Evolutionary conservation across 2,329 filamentous ascomycete genomes (phyloP), one percentile per base, ranked within the genome.

Genomic region (Tympanopsis confertula): DNA sequence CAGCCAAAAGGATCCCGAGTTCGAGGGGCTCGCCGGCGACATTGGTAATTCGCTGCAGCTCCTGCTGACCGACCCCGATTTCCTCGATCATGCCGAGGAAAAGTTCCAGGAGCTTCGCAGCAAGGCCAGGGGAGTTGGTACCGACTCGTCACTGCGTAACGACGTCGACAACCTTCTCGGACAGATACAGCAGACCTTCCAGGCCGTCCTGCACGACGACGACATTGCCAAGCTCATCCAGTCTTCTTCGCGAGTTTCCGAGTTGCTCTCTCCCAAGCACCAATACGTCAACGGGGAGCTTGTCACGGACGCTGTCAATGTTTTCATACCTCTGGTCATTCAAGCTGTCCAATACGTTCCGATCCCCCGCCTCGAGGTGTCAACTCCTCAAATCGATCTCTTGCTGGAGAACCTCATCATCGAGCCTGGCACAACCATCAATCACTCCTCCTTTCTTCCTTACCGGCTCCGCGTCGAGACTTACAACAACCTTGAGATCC

Each of bases 381-480:
- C 85, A 1, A 82, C 81, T 3, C 88, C 87, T 0, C 78, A 84
- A 22, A 68, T 94, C 39, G 88, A 95, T 48, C 71, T 96, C 4
- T 64, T 96, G 1, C 63, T 96, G 2, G 89, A 96, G 53, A 95
- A 94, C 45, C 66, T 96, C 20, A 82, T 96, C 42, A 69, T 96
- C 20, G 86, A 95, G 52, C 89, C 89, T 0, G 89, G 89, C 5
- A 69, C 69, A 40, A 93, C 86, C 0, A 69, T 94, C 49, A 89
- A 94, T 54, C 66, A 81, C 43, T 86, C 82, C 3, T 94, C 88
- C 0, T 96, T 96, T 65, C 68, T 96, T 1, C 89, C 89, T 0
- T 89, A 86, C 61, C 77, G 78, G 39, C 66, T 95, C 38, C 80
- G 83, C 33, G 63, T 95, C 3, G 80, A 87, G 44, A 89, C 85